Evolutionary conservation across 2,329 filamentous ascomycete genomes (phyloP).

Genomic region (Colletotrichum higginsianum): DNA sequence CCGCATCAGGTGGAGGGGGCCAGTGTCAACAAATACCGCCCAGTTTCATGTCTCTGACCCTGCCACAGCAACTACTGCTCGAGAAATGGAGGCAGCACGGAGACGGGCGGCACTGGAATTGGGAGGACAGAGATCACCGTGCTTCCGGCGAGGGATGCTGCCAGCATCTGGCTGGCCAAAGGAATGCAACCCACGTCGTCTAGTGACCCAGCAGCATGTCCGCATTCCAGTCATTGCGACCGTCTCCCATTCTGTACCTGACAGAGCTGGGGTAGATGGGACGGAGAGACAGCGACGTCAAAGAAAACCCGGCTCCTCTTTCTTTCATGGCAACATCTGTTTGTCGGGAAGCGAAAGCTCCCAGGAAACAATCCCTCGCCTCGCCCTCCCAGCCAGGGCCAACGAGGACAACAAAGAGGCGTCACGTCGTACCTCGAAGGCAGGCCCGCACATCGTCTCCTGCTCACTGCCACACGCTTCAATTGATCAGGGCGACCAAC

Average conservation of each 20-base stretch:
- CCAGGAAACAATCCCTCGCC: constrained; percentile 20
- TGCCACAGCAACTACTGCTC: constrained; percentile 40
- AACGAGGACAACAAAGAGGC: constrained; percentile 26
- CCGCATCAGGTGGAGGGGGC: constrained; percentile 30
- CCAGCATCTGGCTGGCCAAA: constrained; percentile 30
- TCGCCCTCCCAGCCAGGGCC: constrained; percentile 21
- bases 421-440: constrained; percentile 4
- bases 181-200: constrained; percentile 41
- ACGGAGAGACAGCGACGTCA: constrained; percentile 24
- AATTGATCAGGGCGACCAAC: neutral
- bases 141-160: constrained; percentile 38
- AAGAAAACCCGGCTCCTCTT: constrained; percentile 17
- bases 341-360: constrained; percentile 23
- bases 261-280: constrained; percentile 27
- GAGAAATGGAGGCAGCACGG: constrained; percentile 39
- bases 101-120: constrained; percentile 36
- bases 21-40: constrained; percentile 43
- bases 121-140: constrained; percentile 36
- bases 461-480: neutral
- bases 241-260: constrained; percentile 15
- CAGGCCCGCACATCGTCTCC: constrained; percentile 2
- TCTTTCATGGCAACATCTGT: constrained; percentile 29
- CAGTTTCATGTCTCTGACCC: constrained; percentile 36
- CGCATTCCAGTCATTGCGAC: constrained; percentile 38
- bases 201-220: constrained; percentile 38